Evolutionary conservation across 1,284 basidiomycete genomes (phyloP).

Genomic region (Fistulinella staudtii): DNA sequence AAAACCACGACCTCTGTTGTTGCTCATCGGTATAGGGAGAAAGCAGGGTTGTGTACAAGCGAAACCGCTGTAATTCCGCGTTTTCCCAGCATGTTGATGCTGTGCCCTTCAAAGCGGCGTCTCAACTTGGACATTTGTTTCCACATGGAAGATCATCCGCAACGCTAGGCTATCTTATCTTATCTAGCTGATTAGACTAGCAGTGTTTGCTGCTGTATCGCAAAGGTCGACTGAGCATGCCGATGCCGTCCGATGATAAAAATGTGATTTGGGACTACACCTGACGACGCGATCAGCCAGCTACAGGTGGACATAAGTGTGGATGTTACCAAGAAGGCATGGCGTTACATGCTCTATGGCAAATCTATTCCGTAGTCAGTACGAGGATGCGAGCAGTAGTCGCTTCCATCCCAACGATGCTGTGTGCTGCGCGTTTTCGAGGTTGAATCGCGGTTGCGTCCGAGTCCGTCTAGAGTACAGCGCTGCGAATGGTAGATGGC

Average conservation of each 20-base stretch:
- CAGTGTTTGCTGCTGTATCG: too few relatives aligned
- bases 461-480: too few relatives aligned
- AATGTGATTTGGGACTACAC: too few relatives aligned
- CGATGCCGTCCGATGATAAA: too few relatives aligned
- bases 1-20: slow-evolving; percentile 32
- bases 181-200: slow-evolving; percentile 14
- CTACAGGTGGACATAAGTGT: neutral
- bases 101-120: slow-evolving; percentile 15
- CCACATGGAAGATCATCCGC: slow-evolving; percentile 7
- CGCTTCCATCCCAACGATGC: too few relatives aligned
- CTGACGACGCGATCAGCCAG: too few relatives aligned
- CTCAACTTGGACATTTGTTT: slow-evolving; percentile 8
- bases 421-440: too few relatives aligned
- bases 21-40: slow-evolving; percentile 22
- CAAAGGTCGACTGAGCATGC: too few relatives aligned
- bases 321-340: neutral
- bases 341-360: neutral
- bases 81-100: slow-evolving; percentile 18
- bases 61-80: neutral
- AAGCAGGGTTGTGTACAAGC: neutral
- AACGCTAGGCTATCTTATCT: slow-evolving; percentile 34
- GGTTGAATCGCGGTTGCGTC: too few relatives aligned
- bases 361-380: neutral
- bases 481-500: too few relatives aligned
- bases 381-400: too few relatives aligned